Percentiles rank a stretch among this genome's conserved stretches.
These are phyloP conservation scores for Skeletonema costatum DNA, from an alignment of 108 stramenopile species.

Conservation along the genomic window DNA sequence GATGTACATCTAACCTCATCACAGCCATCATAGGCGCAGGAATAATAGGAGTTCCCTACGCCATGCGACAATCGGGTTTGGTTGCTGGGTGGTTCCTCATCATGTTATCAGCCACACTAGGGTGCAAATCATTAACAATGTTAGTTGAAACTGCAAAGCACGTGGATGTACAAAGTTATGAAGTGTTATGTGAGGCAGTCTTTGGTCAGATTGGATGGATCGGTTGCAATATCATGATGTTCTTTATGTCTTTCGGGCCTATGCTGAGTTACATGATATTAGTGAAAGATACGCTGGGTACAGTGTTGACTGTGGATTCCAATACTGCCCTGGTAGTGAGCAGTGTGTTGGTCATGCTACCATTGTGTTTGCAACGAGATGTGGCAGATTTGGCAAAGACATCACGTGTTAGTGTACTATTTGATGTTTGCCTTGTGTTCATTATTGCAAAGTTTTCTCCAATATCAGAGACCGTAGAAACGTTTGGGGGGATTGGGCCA, in stretches of 20 bases:
- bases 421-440: constrained; percentile 66
- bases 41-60: constrained; percentile 87
- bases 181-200: constrained; percentile 70
- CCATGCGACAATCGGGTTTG: constrained; percentile 76
- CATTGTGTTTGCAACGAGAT: constrained; percentile 74
- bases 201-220: constrained; percentile 75
- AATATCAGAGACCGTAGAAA: constrained; percentile 15
- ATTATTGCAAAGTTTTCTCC: constrained; percentile 59
- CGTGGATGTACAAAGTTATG: constrained; percentile 69
- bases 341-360: constrained; percentile 62
- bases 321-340: constrained; percentile 55
- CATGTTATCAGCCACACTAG: constrained; percentile 55
- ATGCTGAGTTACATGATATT: constrained; percentile 86
- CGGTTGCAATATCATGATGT: constrained; percentile 71
- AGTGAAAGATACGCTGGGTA: constrained; percentile 75
- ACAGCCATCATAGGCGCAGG: constrained; percentile 88
- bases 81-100: constrained; percentile 61
- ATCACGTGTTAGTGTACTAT: constrained; percentile 60
- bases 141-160: constrained; percentile 84
- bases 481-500: constrained; percentile 18
- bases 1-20: constrained; percentile 76
- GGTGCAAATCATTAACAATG: constrained; percentile 74
- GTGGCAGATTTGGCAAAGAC: constrained; percentile 88
- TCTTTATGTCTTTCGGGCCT: constrained; percentile 80
- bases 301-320: constrained; percentile 57